Conservation (phyloP, 768 basidiomycete genomes). For the Boletus bicolor region DNA sequence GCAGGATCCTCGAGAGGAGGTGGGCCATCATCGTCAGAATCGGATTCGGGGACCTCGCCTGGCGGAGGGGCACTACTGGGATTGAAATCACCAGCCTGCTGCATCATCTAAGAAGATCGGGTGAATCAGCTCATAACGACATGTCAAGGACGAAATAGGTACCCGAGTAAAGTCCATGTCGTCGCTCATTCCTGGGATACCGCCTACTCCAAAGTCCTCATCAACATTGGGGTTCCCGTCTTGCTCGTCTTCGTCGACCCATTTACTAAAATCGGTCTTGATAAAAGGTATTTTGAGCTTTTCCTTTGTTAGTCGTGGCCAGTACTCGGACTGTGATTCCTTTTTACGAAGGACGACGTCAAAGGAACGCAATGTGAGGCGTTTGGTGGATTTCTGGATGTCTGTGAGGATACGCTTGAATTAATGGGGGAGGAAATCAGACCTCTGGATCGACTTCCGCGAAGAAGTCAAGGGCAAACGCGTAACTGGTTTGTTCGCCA, state of each 20-base stretch:
- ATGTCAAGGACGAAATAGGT: constrained; percentile 4
- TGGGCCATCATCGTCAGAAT: constrained; percentile 59
- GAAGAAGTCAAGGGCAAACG: constrained; percentile 73
- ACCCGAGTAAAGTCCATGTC: constrained; percentile 69
- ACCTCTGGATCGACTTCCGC: constrained; percentile 78
- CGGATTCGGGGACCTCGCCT: constrained; percentile 28
- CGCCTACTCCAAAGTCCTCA: constrained; percentile 37
- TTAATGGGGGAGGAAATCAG: background rate
- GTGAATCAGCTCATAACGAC: constrained; percentile 4
- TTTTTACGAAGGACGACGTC: constrained; percentile 77
- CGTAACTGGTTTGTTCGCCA: constrained; percentile 59
- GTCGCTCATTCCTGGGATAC: constrained; percentile 39
- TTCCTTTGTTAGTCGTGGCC: constrained; percentile 91
- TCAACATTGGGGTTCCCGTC: constrained; percentile 49
- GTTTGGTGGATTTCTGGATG: constrained; percentile 38
- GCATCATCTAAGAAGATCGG: constrained; percentile 39
- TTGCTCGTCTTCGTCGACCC: constrained; percentile 98
- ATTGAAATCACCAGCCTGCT: constrained; percentile 21
- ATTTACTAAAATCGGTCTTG: constrained; percentile 94
- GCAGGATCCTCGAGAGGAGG: constrained; percentile 74
- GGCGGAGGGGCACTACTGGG: too few species aligned
- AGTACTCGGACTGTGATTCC: constrained; percentile 70
- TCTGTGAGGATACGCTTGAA: constrained; percentile 1
- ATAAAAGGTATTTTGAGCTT: constrained; percentile 76
- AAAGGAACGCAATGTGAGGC: constrained; percentile 66